Evolutionary conservation across 805 yeast genomes (phyloP), one percentile per base, ranked within the genome.

Genomic region (Cephaloascus fragrans): DNA sequence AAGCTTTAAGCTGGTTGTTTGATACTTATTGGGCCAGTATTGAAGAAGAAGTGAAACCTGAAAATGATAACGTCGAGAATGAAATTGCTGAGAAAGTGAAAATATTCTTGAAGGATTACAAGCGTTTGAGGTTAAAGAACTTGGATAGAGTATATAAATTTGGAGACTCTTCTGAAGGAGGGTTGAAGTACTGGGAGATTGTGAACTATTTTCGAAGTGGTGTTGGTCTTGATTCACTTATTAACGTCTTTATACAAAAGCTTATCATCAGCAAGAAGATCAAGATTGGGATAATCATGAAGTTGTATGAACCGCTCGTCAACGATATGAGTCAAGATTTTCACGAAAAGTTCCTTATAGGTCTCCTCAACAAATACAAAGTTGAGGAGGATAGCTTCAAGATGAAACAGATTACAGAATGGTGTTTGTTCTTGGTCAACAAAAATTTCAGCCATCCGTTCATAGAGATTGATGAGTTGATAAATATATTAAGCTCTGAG

Each of bases 1-100:
- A 72, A 37, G 95, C 95, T 0, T 55, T 90, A 36, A 62, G 59
- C 4, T 93, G 97, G 97, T 60, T 90, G 2, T 70, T 69, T 55
- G 69, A 63, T 3, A 67, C 81, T 49, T 90, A 80, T 59, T 90
- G 98, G 98, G 44, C 55, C 15, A 62, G 56, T 26, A 52, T 57
- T 12, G 52, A 56, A 2, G 44, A 48, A 6, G 44, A 50, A 18
- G 59, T 48, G 19, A 48, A 44, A 1, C 49, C 39, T 2, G 48
- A 46, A 19, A 53, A 43, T 15, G 50, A 48, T 8, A 46, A 40
- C 32, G 50, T 44, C 17, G n/a, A 37, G 17, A 37, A 28, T 15
- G 43, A 36, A 9, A 43, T 31, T 3, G 48, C 39, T 32, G 26
- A 18, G 10, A 42, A 43, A 3, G 37, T 67, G n/a, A 63, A 59